Percentiles rank a stretch among this genome's conserved stretches.
phyloP scores from a whole-genome alignment of 169 alveolate genomes.

The Cryptosporidium parvum region DNA sequence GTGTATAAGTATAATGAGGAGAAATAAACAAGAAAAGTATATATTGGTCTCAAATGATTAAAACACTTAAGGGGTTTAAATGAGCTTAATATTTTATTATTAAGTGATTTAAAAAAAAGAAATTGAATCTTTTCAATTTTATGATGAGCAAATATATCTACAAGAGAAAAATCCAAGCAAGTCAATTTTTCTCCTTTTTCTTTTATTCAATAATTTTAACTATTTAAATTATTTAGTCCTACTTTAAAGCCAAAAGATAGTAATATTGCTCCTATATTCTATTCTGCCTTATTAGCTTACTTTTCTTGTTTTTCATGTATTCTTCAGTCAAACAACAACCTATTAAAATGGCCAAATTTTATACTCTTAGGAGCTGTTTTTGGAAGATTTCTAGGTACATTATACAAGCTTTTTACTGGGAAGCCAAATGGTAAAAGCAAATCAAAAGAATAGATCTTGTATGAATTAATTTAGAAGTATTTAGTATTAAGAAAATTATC shows the following conservation, averaged over 20 bases:
- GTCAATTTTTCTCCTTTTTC: neutral
- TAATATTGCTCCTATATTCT: constrained; percentile 46
- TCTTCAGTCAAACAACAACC: neutral
- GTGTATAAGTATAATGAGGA: neutral
- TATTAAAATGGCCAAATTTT: constrained; percentile 28
- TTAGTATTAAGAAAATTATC: neutral
- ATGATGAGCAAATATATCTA: constrained; percentile 33
- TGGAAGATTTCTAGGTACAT: constrained; percentile 45
- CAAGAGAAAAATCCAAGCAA: neutral
- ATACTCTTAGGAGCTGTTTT: constrained; percentile 22
- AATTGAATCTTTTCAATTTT: neutral
- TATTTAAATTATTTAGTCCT: constrained; percentile 5
- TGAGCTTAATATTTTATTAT: neutral
- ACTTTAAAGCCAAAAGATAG: constrained; percentile 19
- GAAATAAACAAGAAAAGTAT: neutral
- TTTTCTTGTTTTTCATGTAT: constrained; percentile 25
- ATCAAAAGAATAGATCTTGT: neutral
- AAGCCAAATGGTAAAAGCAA: neutral
- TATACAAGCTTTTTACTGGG: neutral
- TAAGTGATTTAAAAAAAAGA: neutral
- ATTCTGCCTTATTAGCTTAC: constrained; percentile 18
- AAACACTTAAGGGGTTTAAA: constrained; percentile 69
- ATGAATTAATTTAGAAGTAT: neutral
- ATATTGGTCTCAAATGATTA: constrained; percentile 48
- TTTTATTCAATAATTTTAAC: neutral